Base-by-base conservation (phyloP, 441 rosid genomes). In the Gossypium davidsonii region DNA sequence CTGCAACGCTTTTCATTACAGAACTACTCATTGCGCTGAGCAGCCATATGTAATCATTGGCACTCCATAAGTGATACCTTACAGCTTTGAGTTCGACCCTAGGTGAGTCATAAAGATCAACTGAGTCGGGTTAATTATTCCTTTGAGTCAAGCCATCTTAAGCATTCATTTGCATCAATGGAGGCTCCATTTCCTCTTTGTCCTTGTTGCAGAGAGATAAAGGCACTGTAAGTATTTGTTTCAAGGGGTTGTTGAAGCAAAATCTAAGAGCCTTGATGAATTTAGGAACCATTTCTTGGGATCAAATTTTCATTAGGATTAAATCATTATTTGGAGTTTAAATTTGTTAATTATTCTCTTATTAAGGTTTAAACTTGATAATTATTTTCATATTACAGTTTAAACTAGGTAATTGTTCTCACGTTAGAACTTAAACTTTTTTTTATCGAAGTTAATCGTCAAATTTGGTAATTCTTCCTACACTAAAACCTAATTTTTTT, bases 111-210 rank as follows among this genome's bases (percentile, higher is more conserved):
- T 44, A 1, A 83, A 78, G 1, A 80, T 82, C 0, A 48, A 90
- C 93, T 6, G 90, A 86, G 3, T 80, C 73, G 31, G 74, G 83
- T 77, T 34, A 34, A 34, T 34, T 34, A 34, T 6, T 82, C 26
- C 86, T 86, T 89, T 8, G 83, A 69, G 69, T 83, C 81, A 0
- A 89, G 89, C 90, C 93, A 89, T 71, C 73, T 74, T 57, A 86
- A 73, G 69, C 87, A 85, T 20, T 56, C 28, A 9, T 21, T 59
- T 75, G 80, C 75, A 53, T 78, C 76, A 34, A 34, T 34, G 34
- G 34, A 31, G 15, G 14, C 1, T 89, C 89, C 65, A 84, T 78
- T n/a, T 37, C 84, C 15, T 75, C 70, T 0, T 6, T 11, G 34
- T 68, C 52, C 73, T 52, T 73, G 55, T 79, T 59, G 77, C 42